Percentiles rank a stretch among this genome's conserved stretches.
Evolutionary conservation across 306 rosid species (phyloP).

Genomic region (Cucurbita ficifolia): DNA sequence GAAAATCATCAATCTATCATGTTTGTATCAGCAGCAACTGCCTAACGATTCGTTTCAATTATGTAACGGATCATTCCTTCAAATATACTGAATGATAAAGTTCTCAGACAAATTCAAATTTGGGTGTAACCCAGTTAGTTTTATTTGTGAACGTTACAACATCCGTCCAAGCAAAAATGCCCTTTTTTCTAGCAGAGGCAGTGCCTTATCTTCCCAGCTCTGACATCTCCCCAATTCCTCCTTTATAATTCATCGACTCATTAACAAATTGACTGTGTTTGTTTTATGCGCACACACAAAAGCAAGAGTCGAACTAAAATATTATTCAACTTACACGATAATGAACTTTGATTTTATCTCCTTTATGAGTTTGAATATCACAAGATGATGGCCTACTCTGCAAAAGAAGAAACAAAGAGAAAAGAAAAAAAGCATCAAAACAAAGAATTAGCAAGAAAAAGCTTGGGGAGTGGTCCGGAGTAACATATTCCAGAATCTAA

Average conservation of each 20-base stretch:
- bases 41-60: neutral
- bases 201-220: neutral
- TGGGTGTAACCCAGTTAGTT: neutral
- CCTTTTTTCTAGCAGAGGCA: neutral
- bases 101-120: neutral
- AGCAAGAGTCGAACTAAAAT: neutral
- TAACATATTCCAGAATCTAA: neutral
- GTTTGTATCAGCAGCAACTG: neutral
- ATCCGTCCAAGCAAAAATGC: neutral
- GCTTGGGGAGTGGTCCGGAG: neutral
- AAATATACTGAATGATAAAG: neutral
- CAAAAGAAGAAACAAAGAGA: slow-evolving; percentile 7
- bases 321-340: slow-evolving; percentile 48
- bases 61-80: neutral
- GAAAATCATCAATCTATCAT: neutral
- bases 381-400: slow-evolving; percentile 81
- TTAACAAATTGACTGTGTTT: neutral
- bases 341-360: slow-evolving; percentile 83
- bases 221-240: neutral
- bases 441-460: neutral
- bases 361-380: slow-evolving; percentile 80
- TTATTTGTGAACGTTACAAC: neutral
- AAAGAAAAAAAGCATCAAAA: neutral
- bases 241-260: neutral
- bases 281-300: neutral